Evolutionary conservation across 805 yeast genomes (phyloP).

Genomic region (Priceomyces haplophilus): DNA sequence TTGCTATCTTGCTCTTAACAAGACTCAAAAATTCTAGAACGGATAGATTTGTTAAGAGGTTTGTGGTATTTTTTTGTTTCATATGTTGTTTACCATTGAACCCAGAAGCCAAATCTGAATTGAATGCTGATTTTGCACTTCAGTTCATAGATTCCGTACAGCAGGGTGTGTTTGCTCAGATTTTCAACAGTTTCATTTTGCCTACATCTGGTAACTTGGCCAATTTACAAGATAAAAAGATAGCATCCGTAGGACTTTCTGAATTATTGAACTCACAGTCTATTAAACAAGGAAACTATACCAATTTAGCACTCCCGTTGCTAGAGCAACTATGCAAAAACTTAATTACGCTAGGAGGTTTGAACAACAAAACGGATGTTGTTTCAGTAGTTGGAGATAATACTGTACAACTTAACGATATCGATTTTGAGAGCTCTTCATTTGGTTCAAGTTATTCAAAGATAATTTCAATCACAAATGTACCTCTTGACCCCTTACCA

Average conservation of each 20-base stretch:
- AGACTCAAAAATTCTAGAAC: conserved; percentile 80
- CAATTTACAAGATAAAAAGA: conserved; percentile 54
- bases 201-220: conserved; percentile 50
- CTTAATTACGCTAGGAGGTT: conserved; percentile 26
- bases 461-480: conserved; percentile 58
- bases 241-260: conserved; percentile 49
- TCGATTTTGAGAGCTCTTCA: conserved; percentile 61
- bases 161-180: conserved; percentile 52
- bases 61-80: conserved; percentile 53
- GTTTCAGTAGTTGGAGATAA: conserved; percentile 10
- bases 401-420: conserved; percentile 39
- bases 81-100: conserved; percentile 42
- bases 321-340: conserved; percentile 33
- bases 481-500: conserved; percentile 69
- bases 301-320: conserved; percentile 23
- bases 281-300: conserved; percentile 19
- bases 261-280: conserved; percentile 34
- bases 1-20: conserved; percentile 73
- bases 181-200: conserved; percentile 47
- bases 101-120: conserved; percentile 24
- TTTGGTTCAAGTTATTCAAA: conserved; percentile 86
- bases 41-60: conserved; percentile 71
- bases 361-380: conserved; percentile 14
- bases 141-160: conserved; percentile 73
- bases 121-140: conserved; percentile 50